phyloP scores from a whole-genome alignment of 805 yeast species.

The Myxozyma kluyveri region DNA sequence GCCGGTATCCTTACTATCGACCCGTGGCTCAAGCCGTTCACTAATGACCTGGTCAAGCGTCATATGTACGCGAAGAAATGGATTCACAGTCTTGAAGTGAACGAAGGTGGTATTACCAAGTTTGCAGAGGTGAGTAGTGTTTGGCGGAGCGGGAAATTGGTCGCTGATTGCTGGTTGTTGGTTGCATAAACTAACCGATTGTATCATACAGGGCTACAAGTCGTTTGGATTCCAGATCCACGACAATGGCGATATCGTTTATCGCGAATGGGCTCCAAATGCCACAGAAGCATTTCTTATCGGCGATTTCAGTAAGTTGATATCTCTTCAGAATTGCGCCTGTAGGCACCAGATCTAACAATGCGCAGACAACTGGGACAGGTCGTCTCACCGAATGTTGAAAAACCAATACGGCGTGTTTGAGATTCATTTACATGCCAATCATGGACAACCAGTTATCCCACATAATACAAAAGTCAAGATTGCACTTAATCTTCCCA shows the following conservation, averaged over 20 bases:
- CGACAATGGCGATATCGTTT: conserved; percentile 52
- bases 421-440: conserved; percentile 56
- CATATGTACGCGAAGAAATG: conserved; percentile 64
- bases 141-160: neutral
- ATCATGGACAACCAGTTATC: conserved; percentile 58
- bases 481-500: conserved; percentile 59
- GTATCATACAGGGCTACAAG: conserved; percentile 53
- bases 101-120: conserved; percentile 62
- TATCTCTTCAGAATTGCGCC: neutral
- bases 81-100: conserved; percentile 51
- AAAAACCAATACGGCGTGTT: conserved; percentile 73
- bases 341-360: no score
- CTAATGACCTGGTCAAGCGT: conserved; percentile 65
- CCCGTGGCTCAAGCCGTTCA: conserved; percentile 82
- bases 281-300: conserved; percentile 72
- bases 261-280: conserved; percentile 88
- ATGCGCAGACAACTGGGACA: conserved; percentile 61
- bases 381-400: conserved; percentile 51
- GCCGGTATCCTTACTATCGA: conserved; percentile 60
- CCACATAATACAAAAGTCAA: conserved; percentile 74
- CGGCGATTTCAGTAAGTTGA: conserved; percentile 69
- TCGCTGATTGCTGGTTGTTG: neutral
- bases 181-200: neutral
- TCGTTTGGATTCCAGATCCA: conserved; percentile 71
- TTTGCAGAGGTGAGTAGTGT: conserved; percentile 50